phyloP scores from a whole-genome alignment of 345 rosid species.

The Heritiera fomes region DNA sequence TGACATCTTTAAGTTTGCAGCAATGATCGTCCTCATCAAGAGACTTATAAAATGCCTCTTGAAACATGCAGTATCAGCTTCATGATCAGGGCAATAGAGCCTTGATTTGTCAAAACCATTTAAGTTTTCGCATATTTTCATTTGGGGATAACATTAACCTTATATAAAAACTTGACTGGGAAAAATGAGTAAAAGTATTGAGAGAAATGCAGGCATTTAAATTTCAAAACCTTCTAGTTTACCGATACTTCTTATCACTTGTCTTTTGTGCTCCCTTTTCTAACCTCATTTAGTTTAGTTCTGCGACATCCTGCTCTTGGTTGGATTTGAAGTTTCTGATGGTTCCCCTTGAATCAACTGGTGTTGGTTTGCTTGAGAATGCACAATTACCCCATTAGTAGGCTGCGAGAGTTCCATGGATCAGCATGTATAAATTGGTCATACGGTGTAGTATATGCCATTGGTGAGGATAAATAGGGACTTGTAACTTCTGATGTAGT shows the following conservation, averaged over 20 bases:
- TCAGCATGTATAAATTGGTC: not conserved
- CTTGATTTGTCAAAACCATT: not conserved
- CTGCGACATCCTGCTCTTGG: not conserved
- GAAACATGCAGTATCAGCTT: not conserved
- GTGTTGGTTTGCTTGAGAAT: not conserved
- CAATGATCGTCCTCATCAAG: not conserved
- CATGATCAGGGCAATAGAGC: not conserved
- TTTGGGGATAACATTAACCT: not conserved
- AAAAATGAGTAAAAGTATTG: not conserved
- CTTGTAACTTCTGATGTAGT: not conserved
- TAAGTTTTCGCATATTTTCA: not conserved
- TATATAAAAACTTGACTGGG: not conserved
- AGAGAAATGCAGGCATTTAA: not conserved
- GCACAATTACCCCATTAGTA: not conserved
- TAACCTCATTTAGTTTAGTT: not conserved
- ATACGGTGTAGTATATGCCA: not conserved
- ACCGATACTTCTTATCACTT: not conserved
- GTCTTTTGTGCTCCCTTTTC: not conserved
- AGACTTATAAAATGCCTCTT: not conserved
- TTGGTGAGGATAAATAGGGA: not conserved
- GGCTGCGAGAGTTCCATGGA: not conserved
- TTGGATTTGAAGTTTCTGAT: constrained; percentile 2
- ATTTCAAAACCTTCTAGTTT: not conserved
- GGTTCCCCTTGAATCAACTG: not conserved
- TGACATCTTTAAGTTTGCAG: not conserved